These are phyloP conservation scores for Antarctomyces pellizariae DNA, from an alignment of 495 filamentous ascomycete genomes.

Conservation along the genomic window DNA sequence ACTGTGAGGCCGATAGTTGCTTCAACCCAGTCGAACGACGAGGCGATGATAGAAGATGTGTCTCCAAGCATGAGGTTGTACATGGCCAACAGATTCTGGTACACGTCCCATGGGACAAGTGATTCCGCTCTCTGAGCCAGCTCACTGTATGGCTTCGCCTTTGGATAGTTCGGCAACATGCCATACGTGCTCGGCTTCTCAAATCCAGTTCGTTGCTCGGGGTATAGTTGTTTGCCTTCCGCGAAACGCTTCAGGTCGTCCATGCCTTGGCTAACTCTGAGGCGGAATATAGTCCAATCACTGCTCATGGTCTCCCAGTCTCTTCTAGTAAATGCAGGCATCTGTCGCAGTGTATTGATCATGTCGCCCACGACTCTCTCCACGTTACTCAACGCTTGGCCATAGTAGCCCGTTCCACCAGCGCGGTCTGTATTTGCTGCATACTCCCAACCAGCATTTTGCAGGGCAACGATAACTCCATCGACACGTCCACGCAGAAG, in stretches of 20 bases:
- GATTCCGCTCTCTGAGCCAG: constrained; percentile 56
- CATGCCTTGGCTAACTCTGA: constrained; percentile 37
- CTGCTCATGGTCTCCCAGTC: constrained; percentile 56
- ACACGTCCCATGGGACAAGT: constrained; percentile 66
- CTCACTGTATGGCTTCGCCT: constrained; percentile 24
- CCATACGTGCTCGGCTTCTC: constrained; percentile 32
- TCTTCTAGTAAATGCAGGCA: constrained; percentile 36
- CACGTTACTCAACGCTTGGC: constrained; percentile 47
- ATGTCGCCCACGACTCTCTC: constrained; percentile 40
- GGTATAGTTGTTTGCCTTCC: no score
- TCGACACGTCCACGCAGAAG: constrained; percentile 47
- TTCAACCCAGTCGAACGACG: constrained; percentile 69
- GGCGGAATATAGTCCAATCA: constrained; percentile 61
- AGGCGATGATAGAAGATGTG: constrained; percentile 38
- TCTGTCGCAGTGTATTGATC: constrained; percentile 39
- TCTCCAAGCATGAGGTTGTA: constrained; percentile 59
- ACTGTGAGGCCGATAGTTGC: constrained; percentile 54
- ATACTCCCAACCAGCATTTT: constrained; percentile 47
- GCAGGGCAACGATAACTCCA: constrained; percentile 37
- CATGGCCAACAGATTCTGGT: constrained; percentile 48
- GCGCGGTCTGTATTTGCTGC: constrained; percentile 29
- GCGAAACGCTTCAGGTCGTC: constrained; percentile 48
- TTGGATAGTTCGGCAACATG: constrained; percentile 15
- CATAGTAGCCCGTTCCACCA: constrained; percentile 39
- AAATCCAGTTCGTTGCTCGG: no score